phyloP scores from a whole-genome alignment of 2,329 filamentous ascomycete species.

The Intubia oerlemansii region DNA sequence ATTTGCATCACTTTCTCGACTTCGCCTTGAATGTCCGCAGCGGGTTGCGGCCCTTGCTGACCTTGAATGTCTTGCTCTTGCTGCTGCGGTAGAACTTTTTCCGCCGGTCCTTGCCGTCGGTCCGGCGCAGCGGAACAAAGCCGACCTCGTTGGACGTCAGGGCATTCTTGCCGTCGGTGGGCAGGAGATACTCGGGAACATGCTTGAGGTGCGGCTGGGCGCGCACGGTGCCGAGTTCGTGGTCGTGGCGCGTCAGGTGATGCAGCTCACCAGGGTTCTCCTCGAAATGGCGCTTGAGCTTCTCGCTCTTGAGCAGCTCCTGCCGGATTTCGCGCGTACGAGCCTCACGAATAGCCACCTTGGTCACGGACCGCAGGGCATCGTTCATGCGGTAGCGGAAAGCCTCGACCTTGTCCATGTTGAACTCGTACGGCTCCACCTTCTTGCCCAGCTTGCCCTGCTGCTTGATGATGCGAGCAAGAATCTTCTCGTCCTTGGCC shows the following conservation, averaged over 20 bases:
- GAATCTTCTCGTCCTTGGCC: conserved; percentile 66
- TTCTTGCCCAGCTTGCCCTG: conserved; percentile 67
- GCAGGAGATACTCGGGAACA: conserved; percentile 83
- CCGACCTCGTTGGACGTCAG: conserved; percentile 45
- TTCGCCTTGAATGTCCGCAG: conserved; percentile 7
- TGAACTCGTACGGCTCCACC: conserved; percentile 77
- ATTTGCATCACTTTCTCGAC: conserved; percentile 1
- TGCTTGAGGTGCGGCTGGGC: conserved; percentile 83
- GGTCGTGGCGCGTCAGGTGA: conserved; percentile 72
- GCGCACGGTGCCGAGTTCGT: conserved; percentile 61
- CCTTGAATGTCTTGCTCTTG: conserved; percentile 14
- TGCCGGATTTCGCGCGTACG: conserved; percentile 70
- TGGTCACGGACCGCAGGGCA: conserved; percentile 73
- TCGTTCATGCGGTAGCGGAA: conserved; percentile 93
- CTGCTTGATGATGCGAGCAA: conserved; percentile 58
- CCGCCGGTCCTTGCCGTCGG: conserved; percentile 26
- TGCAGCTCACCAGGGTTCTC: conserved; percentile 76
- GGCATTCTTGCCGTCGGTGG: conserved; percentile 49
- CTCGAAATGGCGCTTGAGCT: conserved; percentile 87
- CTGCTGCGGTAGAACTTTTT: conserved; percentile 30
- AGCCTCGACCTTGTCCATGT: conserved; percentile 81
- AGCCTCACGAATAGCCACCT: conserved; percentile 75
- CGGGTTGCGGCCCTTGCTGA: conserved; percentile 6
- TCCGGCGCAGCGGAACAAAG: conserved; percentile 48
- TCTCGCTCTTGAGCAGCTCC: conserved; percentile 84